Conservation (phyloP, 768 basidiomycete species). For the Boletus sp. region DNA sequence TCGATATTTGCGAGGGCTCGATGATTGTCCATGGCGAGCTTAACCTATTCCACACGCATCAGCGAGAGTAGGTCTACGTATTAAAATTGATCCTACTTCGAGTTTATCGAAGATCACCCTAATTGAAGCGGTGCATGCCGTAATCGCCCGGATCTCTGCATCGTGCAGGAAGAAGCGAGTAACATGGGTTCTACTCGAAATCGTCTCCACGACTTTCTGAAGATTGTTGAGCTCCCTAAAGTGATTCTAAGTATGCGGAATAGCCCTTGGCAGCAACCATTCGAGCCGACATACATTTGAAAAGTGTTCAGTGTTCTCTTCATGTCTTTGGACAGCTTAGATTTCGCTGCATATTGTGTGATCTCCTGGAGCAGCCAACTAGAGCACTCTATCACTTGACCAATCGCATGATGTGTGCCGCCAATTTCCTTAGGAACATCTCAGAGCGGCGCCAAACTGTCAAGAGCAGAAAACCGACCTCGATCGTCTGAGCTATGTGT, state of each 20-base stretch:
- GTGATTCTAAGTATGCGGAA: background rate
- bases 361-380: slow-evolving; percentile 15
- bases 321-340: slow-evolving; percentile 1
- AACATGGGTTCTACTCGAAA: background rate
- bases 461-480: slow-evolving; percentile 1
- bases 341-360: background rate
- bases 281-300: background rate
- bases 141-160: slow-evolving; percentile 6
- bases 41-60: no score
- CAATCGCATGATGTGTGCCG: slow-evolving; percentile 10
- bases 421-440: slow-evolving; percentile 3
- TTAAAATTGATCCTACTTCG: background rate
- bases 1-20: no score
- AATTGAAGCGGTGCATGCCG: background rate
- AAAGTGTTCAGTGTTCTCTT: slow-evolving; percentile 1
- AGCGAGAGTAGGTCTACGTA: no score
- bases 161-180: slow-evolving; percentile 12
- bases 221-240: slow-evolving; percentile 12
- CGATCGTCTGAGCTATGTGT: background rate
- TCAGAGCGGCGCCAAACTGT: background rate
- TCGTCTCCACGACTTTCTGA: slow-evolving; percentile 3
- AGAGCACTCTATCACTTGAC: slow-evolving; percentile 12
- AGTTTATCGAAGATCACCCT: slow-evolving; percentile 2
- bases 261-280: background rate
- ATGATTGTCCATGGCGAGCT: no score